Evolutionary conservation across 768 basidiomycete genomes (phyloP).

Genomic region (Rhodotorula paludigena): DNA sequence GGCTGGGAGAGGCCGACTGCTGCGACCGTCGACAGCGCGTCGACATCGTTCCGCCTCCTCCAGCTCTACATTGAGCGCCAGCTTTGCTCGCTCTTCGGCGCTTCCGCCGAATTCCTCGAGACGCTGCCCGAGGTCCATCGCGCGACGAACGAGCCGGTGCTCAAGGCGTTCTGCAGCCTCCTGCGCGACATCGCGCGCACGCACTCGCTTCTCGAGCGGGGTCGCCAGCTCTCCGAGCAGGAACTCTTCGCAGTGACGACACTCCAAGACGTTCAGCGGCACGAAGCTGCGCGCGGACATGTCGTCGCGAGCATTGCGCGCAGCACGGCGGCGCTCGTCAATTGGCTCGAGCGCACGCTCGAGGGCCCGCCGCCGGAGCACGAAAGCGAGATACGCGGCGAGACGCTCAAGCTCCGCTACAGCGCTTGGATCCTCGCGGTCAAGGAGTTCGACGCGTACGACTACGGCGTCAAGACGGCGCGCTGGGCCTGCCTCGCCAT

Average conservation of each 20-base stretch:
- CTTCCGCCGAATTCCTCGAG: background rate
- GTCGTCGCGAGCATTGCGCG: conserved; percentile 4
- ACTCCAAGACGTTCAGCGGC: conserved; percentile 2
- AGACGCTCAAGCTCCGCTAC: background rate
- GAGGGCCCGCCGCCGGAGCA: background rate
- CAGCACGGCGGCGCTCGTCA: background rate
- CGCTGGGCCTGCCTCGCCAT: conserved; percentile 16
- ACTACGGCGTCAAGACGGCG: background rate
- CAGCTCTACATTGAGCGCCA: background rate
- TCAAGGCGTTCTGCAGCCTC: background rate
- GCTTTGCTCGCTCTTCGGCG: background rate
- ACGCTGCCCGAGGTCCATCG: background rate
- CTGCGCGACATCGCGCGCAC: background rate
- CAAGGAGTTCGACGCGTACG: background rate
- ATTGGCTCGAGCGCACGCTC: conserved; percentile 7
- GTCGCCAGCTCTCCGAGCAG: conserved; percentile 1
- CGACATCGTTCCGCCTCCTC: background rate
- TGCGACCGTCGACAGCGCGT: background rate
- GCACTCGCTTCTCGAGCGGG: background rate
- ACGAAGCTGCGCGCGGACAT: conserved; percentile 9
- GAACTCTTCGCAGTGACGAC: conserved; percentile 18
- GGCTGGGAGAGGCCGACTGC: too few relatives aligned
- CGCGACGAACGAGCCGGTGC: background rate
- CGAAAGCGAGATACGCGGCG: background rate
- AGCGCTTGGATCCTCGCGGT: background rate